Evolutionary conservation across 2,329 filamentous ascomycete genomes (phyloP).

Genomic region (Trichoderma atrobrunneum): DNA sequence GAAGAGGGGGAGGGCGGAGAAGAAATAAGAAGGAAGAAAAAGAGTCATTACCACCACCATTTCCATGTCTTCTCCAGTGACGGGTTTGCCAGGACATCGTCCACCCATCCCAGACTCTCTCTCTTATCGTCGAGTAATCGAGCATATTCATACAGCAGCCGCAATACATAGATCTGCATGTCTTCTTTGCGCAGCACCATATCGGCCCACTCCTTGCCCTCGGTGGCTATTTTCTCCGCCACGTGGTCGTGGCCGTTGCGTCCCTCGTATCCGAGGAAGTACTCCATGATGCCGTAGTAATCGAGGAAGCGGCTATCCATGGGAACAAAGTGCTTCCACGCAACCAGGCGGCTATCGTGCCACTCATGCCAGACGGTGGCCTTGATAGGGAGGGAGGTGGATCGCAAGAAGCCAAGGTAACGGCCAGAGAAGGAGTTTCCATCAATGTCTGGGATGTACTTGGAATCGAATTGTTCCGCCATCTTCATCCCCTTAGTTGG

Average conservation of each 20-base stretch:
- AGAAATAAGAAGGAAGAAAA: not conserved
- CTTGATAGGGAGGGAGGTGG: constrained; percentile 71
- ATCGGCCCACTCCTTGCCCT: constrained; percentile 66
- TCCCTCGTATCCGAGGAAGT: constrained; percentile 62
- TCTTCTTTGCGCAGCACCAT: constrained; percentile 67
- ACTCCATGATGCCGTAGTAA: constrained; percentile 70
- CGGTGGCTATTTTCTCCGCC: constrained; percentile 62
- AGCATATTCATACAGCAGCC: constrained; percentile 63
- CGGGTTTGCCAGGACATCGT: constrained; percentile 43
- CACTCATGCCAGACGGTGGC: constrained; percentile 76
- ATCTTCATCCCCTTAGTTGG: constrained; percentile 41
- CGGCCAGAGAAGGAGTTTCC: constrained; percentile 69
- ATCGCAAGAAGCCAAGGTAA: constrained; percentile 66
- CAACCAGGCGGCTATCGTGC: constrained; percentile 71
- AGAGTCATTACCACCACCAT: constrained; percentile 22
- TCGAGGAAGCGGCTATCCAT: constrained; percentile 73
- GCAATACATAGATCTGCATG: constrained; percentile 68
- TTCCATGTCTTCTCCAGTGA: constrained; percentile 33
- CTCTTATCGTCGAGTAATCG: constrained; percentile 51
- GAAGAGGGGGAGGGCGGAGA: not conserved
- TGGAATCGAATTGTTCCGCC: constrained; percentile 56
- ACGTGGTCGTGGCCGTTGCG: constrained; percentile 50
- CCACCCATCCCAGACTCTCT: constrained; percentile 55
- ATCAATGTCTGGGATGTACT: constrained; percentile 74
- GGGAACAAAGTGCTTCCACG: constrained; percentile 80